A percentile compares a stretch with the other conserved stretches of the same genome.
Conservation (phyloP, 495 filamentous ascomycete genomes). For the Penicillium macrosclerotiorum region DNA sequence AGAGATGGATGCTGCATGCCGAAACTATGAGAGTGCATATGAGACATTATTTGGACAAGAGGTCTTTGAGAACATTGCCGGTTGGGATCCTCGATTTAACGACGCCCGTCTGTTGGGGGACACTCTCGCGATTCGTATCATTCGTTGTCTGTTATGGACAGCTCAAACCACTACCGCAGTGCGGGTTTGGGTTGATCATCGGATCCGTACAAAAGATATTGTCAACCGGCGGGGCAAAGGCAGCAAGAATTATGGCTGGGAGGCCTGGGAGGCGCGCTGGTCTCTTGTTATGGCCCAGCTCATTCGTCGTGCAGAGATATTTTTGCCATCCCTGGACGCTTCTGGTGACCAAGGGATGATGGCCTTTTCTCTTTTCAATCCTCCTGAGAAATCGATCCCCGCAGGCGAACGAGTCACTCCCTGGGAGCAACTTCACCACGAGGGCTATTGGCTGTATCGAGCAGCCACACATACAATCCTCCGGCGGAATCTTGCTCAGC, state of each 20-base stretch:
- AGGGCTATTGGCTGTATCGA: conserved; percentile 80
- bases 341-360: conserved; percentile 14
- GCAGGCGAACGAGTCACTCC: conserved; percentile 65
- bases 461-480: conserved; percentile 63
- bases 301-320: conserved; percentile 59
- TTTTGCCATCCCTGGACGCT: conserved; percentile 30
- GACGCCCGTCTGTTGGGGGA: conserved; percentile 81
- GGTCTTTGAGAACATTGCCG: conserved; percentile 81
- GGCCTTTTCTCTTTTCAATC: conserved; percentile 50
- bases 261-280: conserved; percentile 86
- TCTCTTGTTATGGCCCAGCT: conserved; percentile 76
- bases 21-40: conserved; percentile 82
- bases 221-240: conserved; percentile 81
- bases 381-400: conserved; percentile 65
- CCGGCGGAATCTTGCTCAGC: conserved; percentile 58
- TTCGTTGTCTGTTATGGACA: conserved; percentile 76
- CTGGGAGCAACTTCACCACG: conserved; percentile 80
- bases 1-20: conserved; percentile 80
- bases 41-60: conserved; percentile 75
- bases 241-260: conserved; percentile 78
- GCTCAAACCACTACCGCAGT: conserved; percentile 72
- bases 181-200: conserved; percentile 72
- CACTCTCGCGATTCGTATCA: conserved; percentile 68
- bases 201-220: conserved; percentile 65
- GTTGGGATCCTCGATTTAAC: conserved; percentile 83